Base-by-base conservation (phyloP, 2,329 filamentous ascomycete species). In the Sclerotiophoma versabilis region DNA sequence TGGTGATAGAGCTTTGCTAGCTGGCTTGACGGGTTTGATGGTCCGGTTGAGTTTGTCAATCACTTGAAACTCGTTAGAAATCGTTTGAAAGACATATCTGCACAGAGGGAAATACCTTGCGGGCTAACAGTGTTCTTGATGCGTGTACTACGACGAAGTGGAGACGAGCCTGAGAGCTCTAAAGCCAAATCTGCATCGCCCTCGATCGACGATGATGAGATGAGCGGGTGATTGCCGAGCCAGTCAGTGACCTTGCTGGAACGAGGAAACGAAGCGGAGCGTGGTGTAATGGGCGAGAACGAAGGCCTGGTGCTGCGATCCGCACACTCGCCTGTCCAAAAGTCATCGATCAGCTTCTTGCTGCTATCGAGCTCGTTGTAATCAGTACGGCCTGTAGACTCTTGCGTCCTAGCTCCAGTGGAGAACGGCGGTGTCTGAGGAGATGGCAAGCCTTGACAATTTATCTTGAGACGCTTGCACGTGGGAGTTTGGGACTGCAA, bases 381-480 rank as follows among this genome's bases (percentile, higher is more conserved):
- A 9, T 17, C 2, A 11, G 7, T 11, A 0, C 7, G 3, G 20
- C 8, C n/a, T 7, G 4, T 11, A 15, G 26, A 8, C 2, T 26
- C 32, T 6, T 15, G 2, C 1, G 3, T 8, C 1, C 6, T 5
- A 7, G 2, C 2, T 10, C 8, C 7, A 12, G 6, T 1, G 0
- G 3, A 4, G 29, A 38, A 15, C 5, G 32, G 26, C 1, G 55
- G 53, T 1, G 58, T 64, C 1, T 52, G 15, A 0, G 62, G 62
- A 0, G 62, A 64, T 0, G 36, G 51, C 2, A 64, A 14, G 0
- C 59, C 59, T 12, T 59, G 51, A 50, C 53, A 61, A 12, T 38
- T 27, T 4, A 17, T 8, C 10, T 19, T n/a, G 1, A 22, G 8
- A 7, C 36, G 47, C 19, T 41, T 38, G 32, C 17, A 27, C 1